Base-by-base conservation (phyloP, 1,284 basidiomycete genomes). In the Inonotus obliquus region DNA sequence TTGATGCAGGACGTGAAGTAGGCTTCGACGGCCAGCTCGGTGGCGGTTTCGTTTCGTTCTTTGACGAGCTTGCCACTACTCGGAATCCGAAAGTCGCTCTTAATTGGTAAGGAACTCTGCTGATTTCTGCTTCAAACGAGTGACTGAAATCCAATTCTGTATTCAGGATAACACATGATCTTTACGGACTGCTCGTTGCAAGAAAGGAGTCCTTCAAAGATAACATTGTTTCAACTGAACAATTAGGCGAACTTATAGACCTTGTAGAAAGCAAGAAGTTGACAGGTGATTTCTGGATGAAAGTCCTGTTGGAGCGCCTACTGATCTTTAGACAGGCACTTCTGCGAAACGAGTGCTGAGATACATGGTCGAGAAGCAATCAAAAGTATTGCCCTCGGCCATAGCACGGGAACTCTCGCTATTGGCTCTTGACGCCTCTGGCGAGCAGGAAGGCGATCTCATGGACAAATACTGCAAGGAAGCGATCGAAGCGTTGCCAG, bases 111-210 rank as follows among this genome's bases (percentile, higher is more conserved):
- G n/a, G 32, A 32, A 32, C 61, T 56, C 80, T 71, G 29, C 48
- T 29, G 21, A 13, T n/a, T 9, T 39, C 4, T 29, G 38, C 37
- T 21, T n/a, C 19, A 10, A 29, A 23, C 39, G 38, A 38, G 10
- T 57, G 13, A 47, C 44, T 53, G 25, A 41, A n/a, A 27, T 13
- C 29, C 53, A 29, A 55, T 44, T 27, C 4, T 27, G 37, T 54
- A 13, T 63, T 37, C 47, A 96, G 94, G 93, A 84, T 96, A 73
- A 87, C 85, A 6, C 92, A 97, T 67, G 92, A 95, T 64, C 77
- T 96, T 0, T 75, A 95, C 6, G 92, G 92, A 0, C 86, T 91
- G 66, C 77, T 96, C 5, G 75, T 87, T 0, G 80, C 82, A 44
- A 77, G 83, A 14, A 79, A 79, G 39, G 77, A 83, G 68, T 75